These are phyloP conservation scores for Glarea lozoyensis DNA, from an alignment of 495 filamentous ascomycete genomes.

Conservation along the genomic window DNA sequence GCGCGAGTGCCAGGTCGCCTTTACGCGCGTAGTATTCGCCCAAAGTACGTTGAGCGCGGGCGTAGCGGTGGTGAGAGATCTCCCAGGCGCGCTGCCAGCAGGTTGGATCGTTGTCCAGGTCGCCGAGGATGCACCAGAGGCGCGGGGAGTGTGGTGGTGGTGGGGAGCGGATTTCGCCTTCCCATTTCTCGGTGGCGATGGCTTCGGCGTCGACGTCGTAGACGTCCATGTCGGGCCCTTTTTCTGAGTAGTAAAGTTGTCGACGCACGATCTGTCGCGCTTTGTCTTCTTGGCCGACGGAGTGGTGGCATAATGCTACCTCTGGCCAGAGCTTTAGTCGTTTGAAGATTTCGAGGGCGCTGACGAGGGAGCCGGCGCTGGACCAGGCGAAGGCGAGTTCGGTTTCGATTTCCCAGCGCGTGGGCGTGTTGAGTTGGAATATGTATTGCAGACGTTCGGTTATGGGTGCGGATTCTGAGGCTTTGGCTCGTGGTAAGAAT, in stretches of 20 bases:
- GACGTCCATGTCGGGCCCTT: constrained; percentile 39
- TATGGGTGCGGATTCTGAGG: constrained; percentile 67
- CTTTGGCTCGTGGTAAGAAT: constrained; percentile 74
- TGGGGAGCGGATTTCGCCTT: constrained; percentile 48
- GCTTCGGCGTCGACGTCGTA: constrained; percentile 38
- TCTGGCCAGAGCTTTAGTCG: constrained; percentile 93
- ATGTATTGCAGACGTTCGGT: constrained; percentile 72
- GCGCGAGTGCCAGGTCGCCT: constrained; percentile 58
- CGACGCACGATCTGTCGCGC: constrained; percentile 64
- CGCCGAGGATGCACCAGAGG: constrained; percentile 88
- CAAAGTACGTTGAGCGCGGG: constrained; percentile 79
- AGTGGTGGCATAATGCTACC: constrained; percentile 72
- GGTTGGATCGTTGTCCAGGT: constrained; percentile 63
- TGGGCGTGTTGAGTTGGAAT: constrained; percentile 71
- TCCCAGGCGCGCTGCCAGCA: constrained; percentile 87
- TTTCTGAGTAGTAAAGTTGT: constrained; percentile 61
- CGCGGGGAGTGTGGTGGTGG: constrained; percentile 77
- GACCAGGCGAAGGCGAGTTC: constrained; percentile 91
- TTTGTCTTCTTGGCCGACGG: constrained; percentile 59
- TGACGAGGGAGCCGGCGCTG: constrained; percentile 72
- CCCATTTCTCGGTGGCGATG: constrained; percentile 38
- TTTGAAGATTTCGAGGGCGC: constrained; percentile 94
- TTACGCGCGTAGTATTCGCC: constrained; percentile 64
- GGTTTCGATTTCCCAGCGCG: constrained; percentile 86
- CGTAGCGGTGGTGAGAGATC: constrained; percentile 69